Evolutionary conservation across 75 land plant genomes (phyloP).

Genomic region (Chamaecyparis obtusa): DNA sequence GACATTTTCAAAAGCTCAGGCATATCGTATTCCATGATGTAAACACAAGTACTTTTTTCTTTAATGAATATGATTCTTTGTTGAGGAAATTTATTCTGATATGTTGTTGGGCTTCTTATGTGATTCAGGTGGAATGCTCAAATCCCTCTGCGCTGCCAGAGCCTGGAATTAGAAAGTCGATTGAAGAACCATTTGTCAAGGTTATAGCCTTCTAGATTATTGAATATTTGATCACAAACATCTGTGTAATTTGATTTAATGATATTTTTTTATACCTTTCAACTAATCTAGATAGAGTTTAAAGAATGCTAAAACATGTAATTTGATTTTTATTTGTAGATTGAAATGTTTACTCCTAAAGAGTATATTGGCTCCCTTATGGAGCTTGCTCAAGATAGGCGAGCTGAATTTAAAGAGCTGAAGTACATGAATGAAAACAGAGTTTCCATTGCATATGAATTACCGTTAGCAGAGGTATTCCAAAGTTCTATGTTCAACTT

Average conservation of each 20-base stretch:
- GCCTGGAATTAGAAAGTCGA: conserved; percentile 65
- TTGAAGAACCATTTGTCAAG: conserved; percentile 93
- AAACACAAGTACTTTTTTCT: neutral
- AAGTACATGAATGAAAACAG: conserved; percentile 80
- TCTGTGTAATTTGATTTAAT: neutral
- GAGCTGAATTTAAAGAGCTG: conserved; percentile 93
- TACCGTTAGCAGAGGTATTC: conserved; percentile 90
- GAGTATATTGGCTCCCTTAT: conserved; percentile 92
- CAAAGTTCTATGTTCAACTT: neutral
- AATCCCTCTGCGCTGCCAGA: conserved; percentile 95
- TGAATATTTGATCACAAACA: neutral
- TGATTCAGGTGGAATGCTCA: conserved; percentile 83
- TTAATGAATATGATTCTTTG: neutral
- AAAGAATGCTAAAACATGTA: neutral
- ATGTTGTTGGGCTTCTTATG: conserved; percentile 3
- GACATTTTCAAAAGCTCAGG: neutral
- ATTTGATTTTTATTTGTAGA: conserved; percentile 29
- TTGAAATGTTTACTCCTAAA: conserved; percentile 94
- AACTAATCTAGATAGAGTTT: neutral
- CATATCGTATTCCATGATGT: neutral
- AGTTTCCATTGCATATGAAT: conserved; percentile 72
- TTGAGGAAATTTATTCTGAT: neutral
- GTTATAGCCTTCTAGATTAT: conserved; percentile 22
- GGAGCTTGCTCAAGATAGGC: conserved; percentile 97
- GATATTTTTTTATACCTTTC: neutral